Evolutionary conservation across 2,329 filamentous ascomycete species (phyloP), one percentile per base, ranked within the genome.

Genomic region (Pseudogymnoascus sp.): DNA sequence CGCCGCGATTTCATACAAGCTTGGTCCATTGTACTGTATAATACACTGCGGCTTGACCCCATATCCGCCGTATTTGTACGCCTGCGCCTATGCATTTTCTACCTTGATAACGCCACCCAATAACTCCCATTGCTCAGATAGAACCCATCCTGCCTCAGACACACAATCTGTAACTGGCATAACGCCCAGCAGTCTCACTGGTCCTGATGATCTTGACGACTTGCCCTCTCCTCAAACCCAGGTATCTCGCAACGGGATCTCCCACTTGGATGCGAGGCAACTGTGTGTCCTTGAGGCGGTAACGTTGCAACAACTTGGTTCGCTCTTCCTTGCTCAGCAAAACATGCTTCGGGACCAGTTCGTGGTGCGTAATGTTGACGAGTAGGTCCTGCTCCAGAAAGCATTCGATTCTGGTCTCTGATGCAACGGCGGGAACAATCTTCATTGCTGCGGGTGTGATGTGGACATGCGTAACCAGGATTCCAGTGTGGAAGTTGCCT

Each of bases 131-230:
- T 35, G 37, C 57, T 21, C 9, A 9, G 19, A 26, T 37, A 45
- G 19, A 48, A 39, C 10, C 9, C 57, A n/a, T 37, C 21, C 19
- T 37, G 12, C 12, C 33, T 75, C 74, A 86, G 66, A 86, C 83
- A 66, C 82, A 85, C 60, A 86, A 71, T 68, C 92, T 80, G 75
- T 99, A 99, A 82, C 90, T 96, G 56, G 94, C 94, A 75, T 99
- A 99, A 59, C 94, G 82, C 63, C 94, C 94, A 12, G 94, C 94
- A 60, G 94, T 99, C 79, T 97, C 94, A 71, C 87, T 92, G 73
- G 88, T 92, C 65, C 94, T 82, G 69, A 99, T 96, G 69, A 99
- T 99, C 83, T 99, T 99, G 69, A 99, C 94, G 2, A 99, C 92
- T 75, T 96, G 89, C 3, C 92, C 91, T 71, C 92, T 82, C 77